Percentiles rank a stretch among this genome's conserved stretches.
Conservation (phyloP, 345 rosid genomes). For the Microthlaspi erraticum region DNA sequence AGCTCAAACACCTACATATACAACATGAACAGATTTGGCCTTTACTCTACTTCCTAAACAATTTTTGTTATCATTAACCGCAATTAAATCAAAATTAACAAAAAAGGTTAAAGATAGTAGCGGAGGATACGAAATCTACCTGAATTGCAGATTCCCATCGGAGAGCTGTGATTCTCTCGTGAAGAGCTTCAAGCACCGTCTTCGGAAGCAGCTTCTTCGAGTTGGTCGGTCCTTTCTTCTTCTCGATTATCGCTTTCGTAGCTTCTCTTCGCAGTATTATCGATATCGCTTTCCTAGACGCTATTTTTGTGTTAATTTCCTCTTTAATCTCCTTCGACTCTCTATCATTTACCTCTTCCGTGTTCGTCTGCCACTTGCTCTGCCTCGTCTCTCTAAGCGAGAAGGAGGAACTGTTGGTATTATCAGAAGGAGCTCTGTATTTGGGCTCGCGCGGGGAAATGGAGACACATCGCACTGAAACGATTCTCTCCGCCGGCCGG, state of each 20-base stretch:
- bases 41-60: not conserved
- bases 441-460: constrained; percentile 32
- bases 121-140: constrained; percentile 42
- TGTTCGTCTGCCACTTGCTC: constrained; percentile 46
- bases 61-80: not conserved
- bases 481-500: constrained; percentile 11
- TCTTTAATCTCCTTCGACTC: constrained; percentile 58
- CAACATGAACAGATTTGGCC: constrained; percentile 5
- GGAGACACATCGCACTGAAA: constrained; percentile 10
- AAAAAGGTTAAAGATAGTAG: not conserved
- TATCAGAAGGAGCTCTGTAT: not conserved
- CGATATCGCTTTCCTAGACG: constrained; percentile 85
- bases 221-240: constrained; percentile 65
- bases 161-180: constrained; percentile 78
- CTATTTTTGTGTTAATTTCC: constrained; percentile 63
- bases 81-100: constrained; percentile 2
- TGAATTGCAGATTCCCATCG: constrained; percentile 95
- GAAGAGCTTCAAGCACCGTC: constrained; percentile 88
- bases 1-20: constrained; percentile 72
- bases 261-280: constrained; percentile 80
- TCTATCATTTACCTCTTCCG: constrained; percentile 51
- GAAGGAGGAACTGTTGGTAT: constrained; percentile 10
- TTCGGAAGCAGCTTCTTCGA: constrained; percentile 78
- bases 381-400: constrained; percentile 33
- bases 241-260: constrained; percentile 76